phyloP scores from a whole-genome alignment of 1,284 basidiomycete species.

The Ceratobasidium sp. region DNA sequence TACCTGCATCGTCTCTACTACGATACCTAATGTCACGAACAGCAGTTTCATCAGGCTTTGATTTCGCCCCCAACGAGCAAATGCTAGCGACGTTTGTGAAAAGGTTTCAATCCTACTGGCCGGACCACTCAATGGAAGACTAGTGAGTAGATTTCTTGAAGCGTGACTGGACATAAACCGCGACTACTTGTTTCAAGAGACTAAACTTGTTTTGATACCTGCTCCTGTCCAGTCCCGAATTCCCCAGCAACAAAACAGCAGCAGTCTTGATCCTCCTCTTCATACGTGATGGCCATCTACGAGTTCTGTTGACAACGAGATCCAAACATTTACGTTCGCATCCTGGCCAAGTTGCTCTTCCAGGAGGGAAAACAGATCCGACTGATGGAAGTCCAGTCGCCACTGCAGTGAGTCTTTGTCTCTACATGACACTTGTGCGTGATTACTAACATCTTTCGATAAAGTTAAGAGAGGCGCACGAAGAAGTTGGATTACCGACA shows the following conservation, averaged over 20 bases:
- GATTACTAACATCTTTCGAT: neutral
- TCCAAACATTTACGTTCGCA: constrained; percentile 82
- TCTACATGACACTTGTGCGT: neutral
- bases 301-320: constrained; percentile 86
- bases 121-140: constrained; percentile 31
- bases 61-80: constrained; percentile 28
- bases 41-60: constrained; percentile 23
- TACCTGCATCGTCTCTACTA: no score
- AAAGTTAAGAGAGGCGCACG: constrained; percentile 83
- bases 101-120: constrained; percentile 35
- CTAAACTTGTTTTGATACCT: neutral
- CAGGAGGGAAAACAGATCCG: constrained; percentile 84
- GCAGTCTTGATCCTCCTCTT: constrained; percentile 86
- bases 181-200: neutral
- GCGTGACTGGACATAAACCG: neutral
- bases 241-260: constrained; percentile 58
- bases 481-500: constrained; percentile 82
- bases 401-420: constrained; percentile 76
- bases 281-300: constrained; percentile 73
- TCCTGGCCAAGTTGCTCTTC: constrained; percentile 77
- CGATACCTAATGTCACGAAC: constrained; percentile 26
- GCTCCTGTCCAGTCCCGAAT: constrained; percentile 11
- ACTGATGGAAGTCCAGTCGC: constrained; percentile 72
- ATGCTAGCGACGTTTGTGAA: constrained; percentile 22
- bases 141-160: constrained; percentile 15